A percentile compares a stretch with the other conserved stretches of the same genome.
Evolutionary conservation across 2,329 filamentous ascomycete genomes (phyloP).

Genomic region (Helotiales sp.): DNA sequence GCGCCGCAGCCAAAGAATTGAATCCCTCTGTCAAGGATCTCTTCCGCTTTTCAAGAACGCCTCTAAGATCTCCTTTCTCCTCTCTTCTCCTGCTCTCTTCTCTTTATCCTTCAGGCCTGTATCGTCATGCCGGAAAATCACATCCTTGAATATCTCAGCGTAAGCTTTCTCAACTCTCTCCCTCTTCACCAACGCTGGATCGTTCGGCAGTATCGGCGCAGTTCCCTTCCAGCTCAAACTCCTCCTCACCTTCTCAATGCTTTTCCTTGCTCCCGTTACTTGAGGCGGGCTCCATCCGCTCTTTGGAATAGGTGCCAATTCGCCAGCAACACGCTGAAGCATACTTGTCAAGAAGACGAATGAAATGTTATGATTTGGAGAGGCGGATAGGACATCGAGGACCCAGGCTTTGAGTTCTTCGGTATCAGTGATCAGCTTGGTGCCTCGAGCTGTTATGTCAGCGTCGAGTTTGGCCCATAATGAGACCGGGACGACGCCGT

Average conservation of each 20-base stretch:
- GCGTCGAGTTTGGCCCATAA: constrained; percentile 72
- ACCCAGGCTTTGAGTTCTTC: constrained; percentile 62
- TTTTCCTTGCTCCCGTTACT: constrained; percentile 20
- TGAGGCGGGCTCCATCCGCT: constrained; percentile 17
- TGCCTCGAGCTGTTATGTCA: constrained; percentile 46
- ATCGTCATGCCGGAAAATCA: constrained; percentile 54
- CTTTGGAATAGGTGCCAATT: constrained; percentile 47
- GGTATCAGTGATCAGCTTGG: constrained; percentile 42
- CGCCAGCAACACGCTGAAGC: constrained; percentile 59
- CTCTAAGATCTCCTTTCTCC: constrained; percentile 66
- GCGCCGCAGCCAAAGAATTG: too few species aligned
- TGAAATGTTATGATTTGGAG: constrained; percentile 80
- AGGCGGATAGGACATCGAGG: constrained; percentile 71
- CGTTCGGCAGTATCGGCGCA: constrained; percentile 37
- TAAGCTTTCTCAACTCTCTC: constrained; percentile 60
- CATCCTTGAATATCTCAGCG: constrained; percentile 63
- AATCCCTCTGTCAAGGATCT: not conserved
- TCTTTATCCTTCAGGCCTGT: constrained; percentile 19
- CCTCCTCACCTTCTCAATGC: constrained; percentile 28
- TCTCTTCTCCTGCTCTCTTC: constrained; percentile 50
- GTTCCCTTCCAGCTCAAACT: constrained; percentile 31
- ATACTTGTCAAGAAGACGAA: constrained; percentile 87
- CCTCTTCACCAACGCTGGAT: constrained; percentile 53
- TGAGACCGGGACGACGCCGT: constrained; percentile 72
- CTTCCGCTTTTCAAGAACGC: constrained; percentile 55